Conservation (phyloP, 1,284 basidiomycete species). For the Trichosporon sp. region DNA sequence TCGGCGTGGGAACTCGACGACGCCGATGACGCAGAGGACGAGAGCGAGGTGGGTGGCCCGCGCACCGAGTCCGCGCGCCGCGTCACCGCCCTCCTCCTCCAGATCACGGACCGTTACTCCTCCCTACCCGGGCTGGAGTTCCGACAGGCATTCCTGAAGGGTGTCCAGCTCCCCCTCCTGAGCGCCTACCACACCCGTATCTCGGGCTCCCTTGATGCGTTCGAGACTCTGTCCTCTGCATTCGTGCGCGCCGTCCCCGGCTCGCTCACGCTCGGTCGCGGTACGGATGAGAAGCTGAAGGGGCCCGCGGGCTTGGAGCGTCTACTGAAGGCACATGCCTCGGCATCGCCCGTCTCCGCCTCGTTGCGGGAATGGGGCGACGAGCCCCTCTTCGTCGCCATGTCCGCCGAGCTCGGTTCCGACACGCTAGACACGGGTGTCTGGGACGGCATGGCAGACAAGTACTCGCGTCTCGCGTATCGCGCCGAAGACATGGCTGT, state of each 20-base stretch:
- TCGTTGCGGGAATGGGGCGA: slow-evolving; percentile 80
- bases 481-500: slow-evolving; percentile 85
- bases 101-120: slow-evolving; percentile 91
- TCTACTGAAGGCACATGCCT: slow-evolving; percentile 78
- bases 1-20: slow-evolving; percentile 86
- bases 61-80: slow-evolving; percentile 75
- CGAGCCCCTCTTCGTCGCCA: slow-evolving; percentile 86
- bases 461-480: slow-evolving; percentile 65
- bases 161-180: slow-evolving; percentile 78
- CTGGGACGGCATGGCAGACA: slow-evolving; percentile 70
- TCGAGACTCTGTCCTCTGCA: slow-evolving; percentile 83
- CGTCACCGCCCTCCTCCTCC: slow-evolving; percentile 79
- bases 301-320: slow-evolving; percentile 77
- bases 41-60: slow-evolving; percentile 54
- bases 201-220: slow-evolving; percentile 82
- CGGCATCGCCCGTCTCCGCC: slow-evolving; percentile 69
- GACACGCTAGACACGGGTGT: slow-evolving; percentile 56
- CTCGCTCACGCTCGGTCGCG: slow-evolving; percentile 59
- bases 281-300: slow-evolving; percentile 59
- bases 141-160: slow-evolving; percentile 77
- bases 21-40: slow-evolving; percentile 59
- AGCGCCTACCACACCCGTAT: slow-evolving; percentile 76
- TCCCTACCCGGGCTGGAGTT: slow-evolving; percentile 77
- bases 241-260: slow-evolving; percentile 90
- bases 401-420: slow-evolving; percentile 72